Percentiles rank a stretch among this genome's conserved stretches.
phyloP scores from a whole-genome alignment of 2,329 filamentous ascomycete genomes.

The Tolypocladium ophioglossoides region DNA sequence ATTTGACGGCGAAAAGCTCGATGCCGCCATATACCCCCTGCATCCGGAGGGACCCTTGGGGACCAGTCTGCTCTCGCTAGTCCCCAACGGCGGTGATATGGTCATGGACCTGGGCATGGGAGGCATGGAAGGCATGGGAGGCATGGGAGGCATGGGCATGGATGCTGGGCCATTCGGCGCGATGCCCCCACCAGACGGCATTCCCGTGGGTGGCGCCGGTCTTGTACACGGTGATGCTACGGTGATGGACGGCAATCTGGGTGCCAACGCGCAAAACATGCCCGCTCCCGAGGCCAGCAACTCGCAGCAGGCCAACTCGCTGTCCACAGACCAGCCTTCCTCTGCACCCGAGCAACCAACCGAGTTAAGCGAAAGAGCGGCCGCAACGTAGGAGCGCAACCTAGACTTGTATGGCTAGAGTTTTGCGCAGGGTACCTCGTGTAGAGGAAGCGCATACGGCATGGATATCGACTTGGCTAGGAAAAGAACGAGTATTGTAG shows the following conservation, averaged over 20 bases:
- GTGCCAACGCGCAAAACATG: neutral
- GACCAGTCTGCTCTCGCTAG: conserved; percentile 29
- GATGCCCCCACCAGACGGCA: conserved; percentile 1
- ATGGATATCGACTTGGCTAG: neutral
- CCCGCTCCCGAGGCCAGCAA: neutral
- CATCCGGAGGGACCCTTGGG: conserved; percentile 57
- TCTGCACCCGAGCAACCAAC: neutral
- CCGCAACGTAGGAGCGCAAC: neutral
- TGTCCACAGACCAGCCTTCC: neutral
- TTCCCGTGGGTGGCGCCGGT: neutral
- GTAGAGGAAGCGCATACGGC: neutral
- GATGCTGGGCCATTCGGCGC: conserved; percentile 1
- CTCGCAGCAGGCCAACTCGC: neutral
- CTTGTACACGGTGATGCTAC: neutral
- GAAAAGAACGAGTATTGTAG: neutral
- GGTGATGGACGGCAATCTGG: neutral
- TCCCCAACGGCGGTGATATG: conserved; percentile 13
- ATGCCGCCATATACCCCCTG: conserved; percentile 70
- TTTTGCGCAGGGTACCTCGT: neutral
- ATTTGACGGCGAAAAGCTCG: conserved; percentile 76
- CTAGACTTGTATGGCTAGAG: neutral
- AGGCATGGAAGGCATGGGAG: conserved; percentile 12
- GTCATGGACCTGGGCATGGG: conserved; percentile 12
- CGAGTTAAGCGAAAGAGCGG: neutral
- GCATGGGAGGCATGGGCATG: conserved; percentile 11